phyloP scores from a whole-genome alignment of 129 eudicot genomes.

The Calendula officinalis region DNA sequence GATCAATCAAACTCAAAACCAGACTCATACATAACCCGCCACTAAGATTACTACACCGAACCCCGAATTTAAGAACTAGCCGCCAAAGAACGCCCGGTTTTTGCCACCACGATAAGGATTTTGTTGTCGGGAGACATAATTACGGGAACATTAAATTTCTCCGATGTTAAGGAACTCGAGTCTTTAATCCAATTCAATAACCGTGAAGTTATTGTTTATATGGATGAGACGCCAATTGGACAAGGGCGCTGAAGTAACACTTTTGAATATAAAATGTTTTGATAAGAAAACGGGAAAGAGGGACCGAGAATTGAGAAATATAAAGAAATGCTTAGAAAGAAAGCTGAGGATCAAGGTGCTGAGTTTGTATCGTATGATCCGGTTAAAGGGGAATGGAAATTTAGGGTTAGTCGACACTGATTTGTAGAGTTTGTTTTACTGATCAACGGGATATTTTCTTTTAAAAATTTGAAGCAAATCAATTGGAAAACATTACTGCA shows the following conservation, averaged over 20 bases:
- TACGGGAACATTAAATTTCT: conserved; percentile 83
- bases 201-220: conserved; percentile 84
- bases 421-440: conserved; percentile 5
- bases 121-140: conserved; percentile 78
- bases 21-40: conserved; percentile 73
- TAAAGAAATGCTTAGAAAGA: conserved; percentile 76
- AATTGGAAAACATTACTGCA: too few species aligned
- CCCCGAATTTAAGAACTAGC: conserved; percentile 92
- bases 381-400: conserved; percentile 89
- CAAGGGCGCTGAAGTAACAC: conserved; percentile 99
- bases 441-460: too few species aligned
- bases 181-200: conserved; percentile 82
- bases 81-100: conserved; percentile 97
- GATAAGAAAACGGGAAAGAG: conserved; percentile 83
- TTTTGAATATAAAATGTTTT: conserved; percentile 73
- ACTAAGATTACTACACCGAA: conserved; percentile 88
- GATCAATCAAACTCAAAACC: conserved; percentile 46
- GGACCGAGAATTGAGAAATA: conserved; percentile 84
- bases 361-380: conserved; percentile 90
- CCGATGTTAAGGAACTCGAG: conserved; percentile 86
- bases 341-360: conserved; percentile 95
- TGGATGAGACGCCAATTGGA: conserved; percentile 94
- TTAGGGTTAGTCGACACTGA: conserved; percentile 59
- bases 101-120: conserved; percentile 73
- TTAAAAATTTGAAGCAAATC: too few species aligned